phyloP scores from a whole-genome alignment of 768 basidiomycete species.

The Krasilnikovozyma curviuscula region DNA sequence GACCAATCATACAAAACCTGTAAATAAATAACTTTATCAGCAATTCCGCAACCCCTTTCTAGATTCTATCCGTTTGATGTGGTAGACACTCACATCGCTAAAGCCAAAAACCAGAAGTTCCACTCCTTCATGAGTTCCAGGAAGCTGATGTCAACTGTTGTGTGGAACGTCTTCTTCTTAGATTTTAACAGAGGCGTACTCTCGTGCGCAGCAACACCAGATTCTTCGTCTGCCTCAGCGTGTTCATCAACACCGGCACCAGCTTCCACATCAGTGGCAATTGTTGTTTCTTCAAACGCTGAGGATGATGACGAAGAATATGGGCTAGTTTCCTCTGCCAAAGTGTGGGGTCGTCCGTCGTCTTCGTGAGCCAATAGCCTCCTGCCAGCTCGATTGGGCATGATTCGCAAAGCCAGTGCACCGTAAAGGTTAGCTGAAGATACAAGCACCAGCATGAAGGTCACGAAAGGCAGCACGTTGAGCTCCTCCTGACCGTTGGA shows the following conservation, averaged over 20 bases:
- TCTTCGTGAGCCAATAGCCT: slow-evolving; percentile 1
- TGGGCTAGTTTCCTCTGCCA: too few relatives aligned
- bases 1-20: not conserved
- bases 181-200: too few relatives aligned
- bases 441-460: not conserved
- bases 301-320: too few relatives aligned
- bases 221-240: too few relatives aligned
- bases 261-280: too few relatives aligned
- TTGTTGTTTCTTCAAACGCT: too few relatives aligned
- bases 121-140: not conserved
- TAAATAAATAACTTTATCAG: not conserved
- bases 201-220: too few relatives aligned
- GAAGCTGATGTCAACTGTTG: slow-evolving; percentile 1
- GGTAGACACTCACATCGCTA: slow-evolving; percentile 2
- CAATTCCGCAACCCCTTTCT: not conserved
- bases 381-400: slow-evolving; percentile 1
- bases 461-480: not conserved
- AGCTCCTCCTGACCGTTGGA: slow-evolving; percentile 1
- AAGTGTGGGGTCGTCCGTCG: too few relatives aligned
- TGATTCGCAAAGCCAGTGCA: not conserved
- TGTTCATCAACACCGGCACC: too few relatives aligned
- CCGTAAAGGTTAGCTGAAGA: not conserved
- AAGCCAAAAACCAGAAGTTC: slow-evolving; percentile 3
- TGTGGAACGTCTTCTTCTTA: too few relatives aligned
- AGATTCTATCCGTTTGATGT: slow-evolving; percentile 2